These are phyloP conservation scores for Heritiera littoralis DNA, from an alignment of 345 rosid genomes.

Conservation along the genomic window DNA sequence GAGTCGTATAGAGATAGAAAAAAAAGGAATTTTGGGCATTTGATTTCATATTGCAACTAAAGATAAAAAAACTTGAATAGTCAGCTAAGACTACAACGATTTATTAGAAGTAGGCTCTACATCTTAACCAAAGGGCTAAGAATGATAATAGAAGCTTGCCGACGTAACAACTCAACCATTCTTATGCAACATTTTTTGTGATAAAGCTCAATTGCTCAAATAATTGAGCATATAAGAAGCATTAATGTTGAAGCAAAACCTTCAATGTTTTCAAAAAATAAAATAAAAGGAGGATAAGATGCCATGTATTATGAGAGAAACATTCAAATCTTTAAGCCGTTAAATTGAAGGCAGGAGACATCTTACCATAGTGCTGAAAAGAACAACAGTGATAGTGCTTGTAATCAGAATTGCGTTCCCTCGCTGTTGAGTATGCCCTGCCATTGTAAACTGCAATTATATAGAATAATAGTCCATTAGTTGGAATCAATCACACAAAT, in stretches of 20 bases:
- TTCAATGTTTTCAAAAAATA: neutral
- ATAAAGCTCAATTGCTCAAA: neutral
- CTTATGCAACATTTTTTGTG: neutral
- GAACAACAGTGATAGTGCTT: constrained; percentile 92
- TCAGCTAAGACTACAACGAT: no score
- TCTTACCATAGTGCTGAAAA: constrained; percentile 90
- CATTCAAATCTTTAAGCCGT: neutral
- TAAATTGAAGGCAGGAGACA: constrained; percentile 17
- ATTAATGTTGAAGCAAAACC: neutral
- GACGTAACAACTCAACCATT: neutral
- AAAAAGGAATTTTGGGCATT: neutral
- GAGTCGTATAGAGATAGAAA: neutral
- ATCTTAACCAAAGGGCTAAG: neutral
- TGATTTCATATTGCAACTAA: neutral
- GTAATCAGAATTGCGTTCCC: constrained; percentile 93
- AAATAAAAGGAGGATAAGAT: no score
- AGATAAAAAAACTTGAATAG: neutral
- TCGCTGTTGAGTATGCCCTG: constrained; percentile 77
- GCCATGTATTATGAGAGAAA: neutral
- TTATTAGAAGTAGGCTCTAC: neutral
- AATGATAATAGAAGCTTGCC: neutral
- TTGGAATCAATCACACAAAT: neutral
- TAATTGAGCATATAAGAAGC: neutral
- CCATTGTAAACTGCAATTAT: constrained; percentile 72
- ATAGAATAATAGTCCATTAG: neutral